Evolutionary conservation across 345 rosid species (phyloP).

Genomic region (Syzygium aromaticum): DNA sequence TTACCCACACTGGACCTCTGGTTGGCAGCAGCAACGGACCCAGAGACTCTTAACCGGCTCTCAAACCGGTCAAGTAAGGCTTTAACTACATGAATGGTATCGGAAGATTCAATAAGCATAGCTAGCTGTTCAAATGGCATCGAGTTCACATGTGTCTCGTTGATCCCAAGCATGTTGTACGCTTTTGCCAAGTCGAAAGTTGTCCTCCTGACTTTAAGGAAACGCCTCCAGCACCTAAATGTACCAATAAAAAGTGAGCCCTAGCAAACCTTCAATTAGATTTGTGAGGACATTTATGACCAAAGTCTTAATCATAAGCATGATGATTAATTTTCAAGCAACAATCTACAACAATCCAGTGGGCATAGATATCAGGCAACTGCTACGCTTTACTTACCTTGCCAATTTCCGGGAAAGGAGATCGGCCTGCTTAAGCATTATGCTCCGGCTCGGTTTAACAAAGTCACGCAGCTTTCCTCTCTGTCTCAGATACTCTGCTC

Average conservation of each 20-base stretch:
- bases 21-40: conserved; percentile 17
- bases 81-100: conserved; percentile 52
- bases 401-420: conserved; percentile 71
- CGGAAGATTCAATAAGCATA: conserved; percentile 48
- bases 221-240: conserved; percentile 84
- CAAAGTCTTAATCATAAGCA: neutral
- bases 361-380: neutral
- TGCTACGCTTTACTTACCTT: conserved; percentile 25
- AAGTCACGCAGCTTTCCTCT: conserved; percentile 58
- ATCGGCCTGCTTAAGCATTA: conserved; percentile 70
- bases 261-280: neutral
- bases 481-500: conserved; percentile 89
- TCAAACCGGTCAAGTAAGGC: conserved; percentile 74
- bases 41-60: conserved; percentile 59
- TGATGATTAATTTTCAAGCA: neutral
- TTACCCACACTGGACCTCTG: conserved; percentile 36
- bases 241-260: neutral
- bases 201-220: conserved; percentile 51
- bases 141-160: conserved; percentile 33
- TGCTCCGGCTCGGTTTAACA: conserved; percentile 29
- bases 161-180: conserved; percentile 57
- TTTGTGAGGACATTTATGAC: neutral
- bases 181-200: conserved; percentile 64
- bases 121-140: conserved; percentile 91
- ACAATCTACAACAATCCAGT: neutral